These are phyloP conservation scores for Nemania sp. DNA, from an alignment of 2,329 filamentous ascomycete genomes.

Conservation along the genomic window DNA sequence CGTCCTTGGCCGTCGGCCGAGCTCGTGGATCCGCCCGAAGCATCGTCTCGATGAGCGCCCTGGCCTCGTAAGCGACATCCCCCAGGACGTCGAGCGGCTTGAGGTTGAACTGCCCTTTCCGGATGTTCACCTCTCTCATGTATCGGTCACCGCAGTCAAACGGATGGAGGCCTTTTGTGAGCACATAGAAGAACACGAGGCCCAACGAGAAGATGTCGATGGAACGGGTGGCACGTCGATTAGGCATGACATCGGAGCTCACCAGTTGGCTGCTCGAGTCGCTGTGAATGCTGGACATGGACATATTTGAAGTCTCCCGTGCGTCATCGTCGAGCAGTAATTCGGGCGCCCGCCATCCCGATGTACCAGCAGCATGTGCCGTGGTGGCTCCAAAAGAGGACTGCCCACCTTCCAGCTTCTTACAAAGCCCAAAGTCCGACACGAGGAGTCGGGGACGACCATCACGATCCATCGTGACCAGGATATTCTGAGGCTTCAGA, in stretches of 20 bases:
- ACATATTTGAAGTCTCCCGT: constrained; percentile 50
- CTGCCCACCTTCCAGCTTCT: constrained; percentile 92
- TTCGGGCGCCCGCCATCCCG: constrained; percentile 95
- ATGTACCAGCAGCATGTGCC: constrained; percentile 88
- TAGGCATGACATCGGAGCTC: constrained; percentile 61
- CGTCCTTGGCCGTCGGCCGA: constrained; percentile 48
- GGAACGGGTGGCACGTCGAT: constrained; percentile 85
- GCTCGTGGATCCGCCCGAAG: constrained; percentile 65
- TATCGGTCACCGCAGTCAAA: constrained; percentile 94
- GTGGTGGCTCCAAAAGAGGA: constrained; percentile 95
- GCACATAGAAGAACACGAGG: constrained; percentile 98
- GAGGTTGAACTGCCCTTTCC: constrained; percentile 81
- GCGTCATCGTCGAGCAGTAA: constrained; percentile 80
- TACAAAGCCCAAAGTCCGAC: constrained; percentile 96
- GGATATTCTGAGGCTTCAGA: constrained; percentile 95
- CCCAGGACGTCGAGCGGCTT: constrained; percentile 74
- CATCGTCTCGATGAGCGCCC: constrained; percentile 87
- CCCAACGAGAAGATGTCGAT: constrained; percentile 98
- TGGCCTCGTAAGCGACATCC: constrained; percentile 83
- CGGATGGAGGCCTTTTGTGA: constrained; percentile 88
- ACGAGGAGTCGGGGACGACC: constrained; percentile 84
- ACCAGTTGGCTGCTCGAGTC: constrained; percentile 65
- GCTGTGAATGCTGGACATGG: constrained; percentile 60
- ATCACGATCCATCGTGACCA: constrained; percentile 75
- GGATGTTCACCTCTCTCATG: constrained; percentile 96